These are phyloP conservation scores for Vitis rupestris DNA, from an alignment of 164 flowering plant genomes.

Conservation along the genomic window DNA sequence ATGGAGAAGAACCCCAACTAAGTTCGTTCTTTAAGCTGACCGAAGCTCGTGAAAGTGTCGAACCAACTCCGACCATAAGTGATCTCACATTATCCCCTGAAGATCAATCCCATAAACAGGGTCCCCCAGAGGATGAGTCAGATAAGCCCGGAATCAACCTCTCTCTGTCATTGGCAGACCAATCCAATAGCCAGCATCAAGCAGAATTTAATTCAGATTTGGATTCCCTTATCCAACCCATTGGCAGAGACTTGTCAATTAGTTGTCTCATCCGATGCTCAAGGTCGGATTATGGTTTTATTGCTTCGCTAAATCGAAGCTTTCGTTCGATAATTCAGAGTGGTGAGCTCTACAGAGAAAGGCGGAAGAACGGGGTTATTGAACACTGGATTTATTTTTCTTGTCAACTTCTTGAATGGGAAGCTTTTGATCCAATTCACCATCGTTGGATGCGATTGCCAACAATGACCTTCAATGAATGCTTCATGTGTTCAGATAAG, in stretches of 20 bases:
- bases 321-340: constrained; percentile 55
- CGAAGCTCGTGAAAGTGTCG: constrained; percentile 18
- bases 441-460: constrained; percentile 87
- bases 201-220: constrained; percentile 37
- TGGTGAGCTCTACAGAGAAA: constrained; percentile 70
- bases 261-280: constrained; percentile 72
- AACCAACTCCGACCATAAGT: neutral
- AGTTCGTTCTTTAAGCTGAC: constrained; percentile 24
- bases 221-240: constrained; percentile 46
- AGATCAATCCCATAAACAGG: no score
- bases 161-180: neutral
- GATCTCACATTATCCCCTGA: constrained; percentile 4
- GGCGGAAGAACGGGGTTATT: constrained; percentile 53
- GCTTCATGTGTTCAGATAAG: constrained; percentile 81
- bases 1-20: constrained; percentile 18
- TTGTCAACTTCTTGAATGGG: constrained; percentile 81
- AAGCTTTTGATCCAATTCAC: constrained; percentile 76
- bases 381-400: constrained; percentile 97
- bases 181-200: constrained; percentile 18
- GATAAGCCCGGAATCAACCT: no score
- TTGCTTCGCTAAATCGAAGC: constrained; percentile 64
- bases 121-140: neutral
- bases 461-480: constrained; percentile 63
- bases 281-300: constrained; percentile 76
- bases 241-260: constrained; percentile 75